Percentiles rank a stretch among this genome's conserved stretches.
phyloP scores from a whole-genome alignment of 495 filamentous ascomycete genomes.

The Penicillium samsonianum region DNA sequence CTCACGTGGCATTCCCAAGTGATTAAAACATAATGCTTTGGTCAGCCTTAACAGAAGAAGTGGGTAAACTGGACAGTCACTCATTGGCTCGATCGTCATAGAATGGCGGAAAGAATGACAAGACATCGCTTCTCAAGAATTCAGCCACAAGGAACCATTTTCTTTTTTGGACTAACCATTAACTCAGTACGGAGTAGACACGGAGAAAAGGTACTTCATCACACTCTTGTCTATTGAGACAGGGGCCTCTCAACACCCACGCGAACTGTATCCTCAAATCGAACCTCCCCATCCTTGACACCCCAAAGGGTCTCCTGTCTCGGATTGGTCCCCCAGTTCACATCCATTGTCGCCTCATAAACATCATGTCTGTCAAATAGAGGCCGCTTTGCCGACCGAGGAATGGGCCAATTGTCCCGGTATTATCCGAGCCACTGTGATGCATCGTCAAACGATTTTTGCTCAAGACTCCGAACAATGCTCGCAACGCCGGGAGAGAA shows the following conservation, averaged over 20 bases:
- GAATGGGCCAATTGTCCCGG: not conserved
- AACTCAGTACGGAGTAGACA: not conserved
- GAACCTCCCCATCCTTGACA: too few relatives aligned
- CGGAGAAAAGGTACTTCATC: not conserved
- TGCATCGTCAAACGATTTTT: slow-evolving; percentile 1
- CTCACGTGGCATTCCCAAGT: not conserved
- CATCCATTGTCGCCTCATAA: not conserved
- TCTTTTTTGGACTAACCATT: not conserved
- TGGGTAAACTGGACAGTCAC: not conserved
- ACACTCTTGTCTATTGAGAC: not conserved
- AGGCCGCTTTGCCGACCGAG: not conserved
- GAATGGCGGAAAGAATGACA: not conserved
- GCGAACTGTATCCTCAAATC: not conserved
- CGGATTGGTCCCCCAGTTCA: not conserved
- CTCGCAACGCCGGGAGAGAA: slow-evolving; percentile 21
- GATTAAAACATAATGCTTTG: not conserved
- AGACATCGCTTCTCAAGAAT: not conserved
- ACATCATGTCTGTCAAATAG: not conserved
- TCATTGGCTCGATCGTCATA: not conserved
- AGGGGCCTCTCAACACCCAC: not conserved
- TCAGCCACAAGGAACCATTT: not conserved
- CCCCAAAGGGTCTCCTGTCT: not conserved
- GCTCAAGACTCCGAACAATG: slow-evolving; percentile 13
- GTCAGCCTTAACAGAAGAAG: not conserved
- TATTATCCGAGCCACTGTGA: not conserved